phyloP scores from a whole-genome alignment of 345 rosid species.

The Brassica juncea region DNA sequence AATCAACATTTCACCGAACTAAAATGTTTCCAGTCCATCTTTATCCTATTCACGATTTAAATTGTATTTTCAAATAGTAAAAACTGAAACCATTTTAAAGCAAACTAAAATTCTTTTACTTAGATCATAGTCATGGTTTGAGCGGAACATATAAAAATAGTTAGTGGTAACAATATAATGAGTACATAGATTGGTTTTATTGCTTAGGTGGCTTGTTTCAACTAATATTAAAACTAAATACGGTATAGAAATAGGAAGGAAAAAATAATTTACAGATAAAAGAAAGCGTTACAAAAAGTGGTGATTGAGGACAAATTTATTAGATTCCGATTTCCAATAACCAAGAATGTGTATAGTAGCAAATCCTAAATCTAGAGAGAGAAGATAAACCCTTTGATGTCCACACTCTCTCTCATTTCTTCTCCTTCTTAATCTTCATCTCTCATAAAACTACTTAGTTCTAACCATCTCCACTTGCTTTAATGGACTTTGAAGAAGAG shows the following conservation, averaged over 20 bases:
- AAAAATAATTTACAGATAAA: constrained; percentile 22
- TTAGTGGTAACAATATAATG: background rate
- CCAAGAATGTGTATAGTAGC: constrained; percentile 6
- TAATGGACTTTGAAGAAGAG: constrained; percentile 47
- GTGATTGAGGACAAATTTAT: constrained; percentile 28
- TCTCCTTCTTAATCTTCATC: constrained; percentile 16
- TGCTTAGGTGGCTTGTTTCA: background rate
- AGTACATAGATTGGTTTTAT: background rate
- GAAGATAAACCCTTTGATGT: constrained; percentile 32
- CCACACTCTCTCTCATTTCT: constrained; percentile 47
- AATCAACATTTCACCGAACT: background rate
- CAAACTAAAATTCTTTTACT: background rate
- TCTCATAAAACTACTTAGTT: constrained; percentile 31
- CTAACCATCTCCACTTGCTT: constrained; percentile 2
- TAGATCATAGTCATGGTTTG: background rate
- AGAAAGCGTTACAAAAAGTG: constrained; percentile 39
- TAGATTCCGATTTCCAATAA: constrained; percentile 42
- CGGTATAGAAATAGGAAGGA: background rate
- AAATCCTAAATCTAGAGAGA: constrained; percentile 20
- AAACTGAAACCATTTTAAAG: background rate
- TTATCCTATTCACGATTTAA: background rate
- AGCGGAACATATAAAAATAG: background rate
- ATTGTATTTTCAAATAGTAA: background rate
- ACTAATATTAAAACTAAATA: background rate
- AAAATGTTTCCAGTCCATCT: background rate